Base-by-base conservation (phyloP, 2,329 filamentous ascomycete genomes). In the Colletotrichum lupini region DNA sequence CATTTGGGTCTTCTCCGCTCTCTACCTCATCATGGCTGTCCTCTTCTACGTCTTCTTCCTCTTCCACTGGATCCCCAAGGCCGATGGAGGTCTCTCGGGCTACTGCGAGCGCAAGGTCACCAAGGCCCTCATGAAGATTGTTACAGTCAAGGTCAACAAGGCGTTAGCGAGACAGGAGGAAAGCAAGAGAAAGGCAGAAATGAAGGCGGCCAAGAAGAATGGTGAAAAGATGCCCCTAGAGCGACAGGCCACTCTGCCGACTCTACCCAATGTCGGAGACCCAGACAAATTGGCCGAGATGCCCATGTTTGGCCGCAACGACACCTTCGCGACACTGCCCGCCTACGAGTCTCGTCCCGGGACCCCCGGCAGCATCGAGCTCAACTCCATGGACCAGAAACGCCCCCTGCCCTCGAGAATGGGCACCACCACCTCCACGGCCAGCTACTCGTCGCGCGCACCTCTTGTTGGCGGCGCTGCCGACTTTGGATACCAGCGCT, bases 91-190 rank as follows among this genome's bases (percentile, higher is more conserved):
- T 8, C 87, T 99, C 35, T 91, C 91, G 5, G 92, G 92, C 30
- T 99, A 97, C 84, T 98, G 97, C 81, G 93, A 94, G 74, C 92
- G 95, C 58, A 98, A 98, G 85, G 92, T 98, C 81, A 97, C 97
- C 83, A 92, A 91, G 78, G 89, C 95, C 76, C 87, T 99, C 76
- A 93, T 93, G 79, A 91, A 91, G 77, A 97, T 98, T 76, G 95
- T 98, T 4, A 91, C 92, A 67, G 89, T 87, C 78, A 98, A 97
- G 84, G 94, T 98, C 78, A 95, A 97, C 83, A 95, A 95, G 81
- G 96, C 95, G 0, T 84, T 98, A 30, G 93, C 92, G 64, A 95
- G 95, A 77, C 93, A 97, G 66, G 92, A 93, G 80, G 87, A 86
- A 74, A 90, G 88, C 77, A 86, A 88, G 77, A 83, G 84, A 28